These are phyloP conservation scores for Fusarium guadeloupense DNA, from an alignment of 2,329 filamentous ascomycete genomes.

Conservation along the genomic window DNA sequence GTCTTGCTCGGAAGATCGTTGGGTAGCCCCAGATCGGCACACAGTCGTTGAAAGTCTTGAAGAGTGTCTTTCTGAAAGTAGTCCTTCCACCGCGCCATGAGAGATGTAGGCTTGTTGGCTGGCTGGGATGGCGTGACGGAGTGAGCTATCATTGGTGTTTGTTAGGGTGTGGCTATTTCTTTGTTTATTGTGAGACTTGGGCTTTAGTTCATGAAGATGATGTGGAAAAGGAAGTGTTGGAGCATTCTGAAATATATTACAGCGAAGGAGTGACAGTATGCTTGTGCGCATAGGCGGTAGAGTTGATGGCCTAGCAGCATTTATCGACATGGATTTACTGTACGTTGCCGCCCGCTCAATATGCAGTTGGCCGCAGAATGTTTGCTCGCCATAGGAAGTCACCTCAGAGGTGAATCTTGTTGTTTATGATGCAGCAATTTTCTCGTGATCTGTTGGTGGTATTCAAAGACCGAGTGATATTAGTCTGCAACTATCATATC, in stretches of 20 bases:
- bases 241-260: neutral
- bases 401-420: no score
- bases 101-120: neutral
- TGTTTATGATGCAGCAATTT: no score
- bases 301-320: neutral
- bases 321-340: neutral
- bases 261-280: neutral
- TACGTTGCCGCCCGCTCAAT: neutral
- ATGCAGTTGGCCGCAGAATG: neutral
- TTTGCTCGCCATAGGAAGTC: neutral
- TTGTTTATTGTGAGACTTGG: neutral
- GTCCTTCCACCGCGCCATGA: slow-evolving; percentile 37
- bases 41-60: slow-evolving; percentile 56
- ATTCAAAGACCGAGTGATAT: neutral
- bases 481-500: no score
- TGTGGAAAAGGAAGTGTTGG: neutral
- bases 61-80: slow-evolving; percentile 49
- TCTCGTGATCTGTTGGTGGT: neutral
- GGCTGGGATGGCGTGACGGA: neutral
- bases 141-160: neutral
- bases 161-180: neutral
- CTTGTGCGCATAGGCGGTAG: neutral
- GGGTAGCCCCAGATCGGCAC: slow-evolving; percentile 54
- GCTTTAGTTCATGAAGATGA: neutral
- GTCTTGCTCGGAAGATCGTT: slow-evolving; percentile 53